Evolutionary conservation across 78 protist species (phyloP).

Genomic region (Dictyostelium firmibasis): DNA sequence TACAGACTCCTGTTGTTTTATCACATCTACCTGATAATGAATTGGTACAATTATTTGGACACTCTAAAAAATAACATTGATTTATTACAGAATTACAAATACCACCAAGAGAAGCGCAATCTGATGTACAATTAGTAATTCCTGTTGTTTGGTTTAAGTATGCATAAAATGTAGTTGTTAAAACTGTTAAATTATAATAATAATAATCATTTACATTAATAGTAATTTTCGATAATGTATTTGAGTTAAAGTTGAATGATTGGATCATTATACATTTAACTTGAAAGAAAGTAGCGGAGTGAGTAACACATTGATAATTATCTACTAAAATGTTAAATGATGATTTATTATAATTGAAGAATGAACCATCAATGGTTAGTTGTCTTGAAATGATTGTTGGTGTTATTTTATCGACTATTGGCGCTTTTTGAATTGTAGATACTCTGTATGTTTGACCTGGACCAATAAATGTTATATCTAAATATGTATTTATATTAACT

Average conservation of each 20-base stretch:
- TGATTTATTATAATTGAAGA: background rate
- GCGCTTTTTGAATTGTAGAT: background rate
- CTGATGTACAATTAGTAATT: background rate
- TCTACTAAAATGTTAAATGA: background rate
- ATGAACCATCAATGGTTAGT: background rate
- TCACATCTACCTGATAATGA: background rate
- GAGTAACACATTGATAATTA: background rate
- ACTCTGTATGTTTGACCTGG: background rate
- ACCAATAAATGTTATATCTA: no score
- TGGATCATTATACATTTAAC: background rate
- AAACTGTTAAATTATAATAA: no score
- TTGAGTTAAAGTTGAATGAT: no score
- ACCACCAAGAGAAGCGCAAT: background rate
- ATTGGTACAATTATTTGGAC: background rate
- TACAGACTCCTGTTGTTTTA: background rate
- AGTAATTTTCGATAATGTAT: background rate
- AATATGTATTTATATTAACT: no score
- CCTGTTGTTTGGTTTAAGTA: background rate
- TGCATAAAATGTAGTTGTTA: background rate
- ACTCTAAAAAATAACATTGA: background rate
- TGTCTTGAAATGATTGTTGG: no score
- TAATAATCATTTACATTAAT: background rate
- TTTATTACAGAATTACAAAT: background rate
- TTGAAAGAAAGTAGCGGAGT: background rate
- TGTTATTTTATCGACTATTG: background rate